Evolutionary conservation across 2,329 filamentous ascomycete species (phyloP).

Genomic region (Cladophialophora chaetospira): DNA sequence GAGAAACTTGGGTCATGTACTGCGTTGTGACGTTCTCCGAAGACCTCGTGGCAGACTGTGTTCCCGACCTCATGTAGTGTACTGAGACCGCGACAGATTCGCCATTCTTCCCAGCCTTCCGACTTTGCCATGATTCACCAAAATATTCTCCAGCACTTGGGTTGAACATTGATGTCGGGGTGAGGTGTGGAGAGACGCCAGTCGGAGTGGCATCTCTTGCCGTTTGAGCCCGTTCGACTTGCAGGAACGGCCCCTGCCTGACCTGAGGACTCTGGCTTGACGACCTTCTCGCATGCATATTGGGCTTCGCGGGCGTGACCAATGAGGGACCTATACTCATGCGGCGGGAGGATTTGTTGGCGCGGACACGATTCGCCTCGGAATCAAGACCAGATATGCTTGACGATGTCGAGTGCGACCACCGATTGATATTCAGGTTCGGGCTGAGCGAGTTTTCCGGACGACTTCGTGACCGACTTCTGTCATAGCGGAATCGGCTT

Average conservation of each 20-base stretch:
- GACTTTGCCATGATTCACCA: slow-evolving; percentile 29
- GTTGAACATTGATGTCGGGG: slow-evolving; percentile 32
- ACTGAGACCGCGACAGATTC: slow-evolving; percentile 30
- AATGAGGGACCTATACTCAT: slow-evolving; percentile 24
- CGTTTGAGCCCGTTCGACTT: slow-evolving; percentile 10
- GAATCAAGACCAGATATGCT: slow-evolving; percentile 42
- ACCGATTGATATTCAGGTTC: slow-evolving; percentile 54
- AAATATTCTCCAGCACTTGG: slow-evolving; percentile 28
- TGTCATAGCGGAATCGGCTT: slow-evolving; percentile 12
- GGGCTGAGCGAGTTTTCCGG: slow-evolving; percentile 21
- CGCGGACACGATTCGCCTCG: slow-evolving; percentile 25
- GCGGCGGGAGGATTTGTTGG: slow-evolving; percentile 27
- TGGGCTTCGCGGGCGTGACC: slow-evolving; percentile 7
- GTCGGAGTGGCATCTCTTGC: slow-evolving; percentile 15
- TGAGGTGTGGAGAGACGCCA: slow-evolving; percentile 19
- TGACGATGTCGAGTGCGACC: slow-evolving; percentile 60
- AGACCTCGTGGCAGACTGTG: slow-evolving; percentile 1
- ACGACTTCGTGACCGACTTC: slow-evolving; percentile 25
- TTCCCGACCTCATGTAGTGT: slow-evolving; percentile 26
- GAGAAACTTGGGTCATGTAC: slow-evolving; percentile 14
- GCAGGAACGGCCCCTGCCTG: slow-evolving; percentile 8
- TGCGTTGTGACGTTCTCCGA: slow-evolving; percentile 19
- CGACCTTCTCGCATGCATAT: slow-evolving; percentile 22
- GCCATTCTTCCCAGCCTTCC: slow-evolving; percentile 25
- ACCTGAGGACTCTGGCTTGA: slow-evolving; percentile 27